phyloP scores from a whole-genome alignment of 768 basidiomycete genomes.

The Asterophora lycoperdoides region DNA sequence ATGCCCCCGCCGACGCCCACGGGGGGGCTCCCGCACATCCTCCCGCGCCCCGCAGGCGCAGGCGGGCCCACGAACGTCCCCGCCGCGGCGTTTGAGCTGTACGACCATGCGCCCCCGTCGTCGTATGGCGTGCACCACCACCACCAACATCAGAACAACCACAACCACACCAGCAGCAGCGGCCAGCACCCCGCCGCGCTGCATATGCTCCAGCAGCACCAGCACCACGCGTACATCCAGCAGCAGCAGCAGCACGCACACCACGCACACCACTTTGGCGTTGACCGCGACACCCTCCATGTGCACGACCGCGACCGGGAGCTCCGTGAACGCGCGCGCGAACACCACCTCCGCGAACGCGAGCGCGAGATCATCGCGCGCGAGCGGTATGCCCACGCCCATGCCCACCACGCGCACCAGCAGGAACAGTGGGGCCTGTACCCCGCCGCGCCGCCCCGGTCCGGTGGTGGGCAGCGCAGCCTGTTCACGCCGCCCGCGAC shows the following conservation, averaged over 20 bases:
- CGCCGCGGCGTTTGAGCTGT: constrained; percentile 7
- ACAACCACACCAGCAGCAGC: constrained; percentile 4
- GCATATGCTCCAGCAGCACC: constrained; percentile 12
- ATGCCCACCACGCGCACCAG: constrained; percentile 15
- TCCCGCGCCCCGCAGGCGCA: too few relatives aligned
- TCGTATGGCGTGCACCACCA: constrained; percentile 4
- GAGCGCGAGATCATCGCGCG: constrained; percentile 17
- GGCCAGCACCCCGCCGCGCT: not conserved
- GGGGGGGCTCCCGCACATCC: constrained; percentile 11
- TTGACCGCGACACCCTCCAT: constrained; percentile 6
- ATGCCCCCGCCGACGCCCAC: constrained; percentile 4
- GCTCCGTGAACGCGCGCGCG: constrained; percentile 7
- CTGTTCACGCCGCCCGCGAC: constrained; percentile 41
- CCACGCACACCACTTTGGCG: too few relatives aligned
- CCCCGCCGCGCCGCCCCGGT: too few relatives aligned
- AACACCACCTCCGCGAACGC: constrained; percentile 4
- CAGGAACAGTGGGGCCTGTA: constrained; percentile 26
- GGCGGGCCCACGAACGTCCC: constrained; percentile 18
- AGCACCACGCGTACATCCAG: constrained; percentile 15
- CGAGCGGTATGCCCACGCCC: too few relatives aligned
- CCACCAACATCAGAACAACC: constrained; percentile 2
- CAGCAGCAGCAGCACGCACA: too few relatives aligned
- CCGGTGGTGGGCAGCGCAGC: constrained; percentile 28
- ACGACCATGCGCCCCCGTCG: too few relatives aligned
- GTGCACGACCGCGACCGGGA: constrained; percentile 4